A percentile compares a stretch with the other conserved stretches of the same genome.
phyloP scores from a whole-genome alignment of 805 yeast genomes.

The Wickerhamomyces ciferrii region DNA sequence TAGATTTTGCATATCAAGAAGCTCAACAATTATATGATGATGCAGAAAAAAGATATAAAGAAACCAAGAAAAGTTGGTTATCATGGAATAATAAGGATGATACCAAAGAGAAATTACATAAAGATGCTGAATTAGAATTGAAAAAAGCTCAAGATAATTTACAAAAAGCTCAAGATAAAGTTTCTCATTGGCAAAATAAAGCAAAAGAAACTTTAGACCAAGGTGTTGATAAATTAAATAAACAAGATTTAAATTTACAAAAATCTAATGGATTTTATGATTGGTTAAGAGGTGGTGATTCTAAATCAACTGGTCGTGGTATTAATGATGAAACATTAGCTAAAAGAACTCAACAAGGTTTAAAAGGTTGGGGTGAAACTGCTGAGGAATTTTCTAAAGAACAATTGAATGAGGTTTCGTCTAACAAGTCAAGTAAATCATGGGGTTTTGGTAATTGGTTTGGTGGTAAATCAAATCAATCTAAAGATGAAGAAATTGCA shows the following conservation, averaged over 20 bases:
- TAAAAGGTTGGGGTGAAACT: conserved; percentile 42
- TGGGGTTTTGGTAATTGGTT: neutral
- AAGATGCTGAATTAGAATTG: conserved; percentile 22
- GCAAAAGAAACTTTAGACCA: conserved; percentile 10
- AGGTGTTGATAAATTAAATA: neutral
- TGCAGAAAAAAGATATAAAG: conserved; percentile 28
- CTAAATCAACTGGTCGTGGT: conserved; percentile 4
- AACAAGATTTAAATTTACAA: too few relatives aligned
- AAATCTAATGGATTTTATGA: conserved; percentile 14
- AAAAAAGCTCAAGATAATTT: conserved; percentile 17
- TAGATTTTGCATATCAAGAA: conserved; percentile 16
- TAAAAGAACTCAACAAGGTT: conserved; percentile 26
- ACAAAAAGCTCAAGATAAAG: conserved; percentile 11
- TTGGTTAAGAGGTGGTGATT: conserved; percentile 21
- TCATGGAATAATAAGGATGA: conserved; percentile 18
- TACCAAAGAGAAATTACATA: conserved; percentile 15
- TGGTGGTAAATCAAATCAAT: neutral
- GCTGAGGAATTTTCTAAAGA: conserved; percentile 39
- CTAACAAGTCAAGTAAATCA: conserved; percentile 2
- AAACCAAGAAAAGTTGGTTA: conserved; percentile 26
- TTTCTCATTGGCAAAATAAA: conserved; percentile 13
- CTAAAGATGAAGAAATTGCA: conserved; percentile 21
- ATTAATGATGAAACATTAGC: conserved; percentile 28
- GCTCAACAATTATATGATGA: conserved; percentile 28
- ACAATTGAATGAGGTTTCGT: conserved; percentile 19